Evolutionary conservation across 805 yeast species (phyloP).

Genomic region (Candida coquimbonensis): DNA sequence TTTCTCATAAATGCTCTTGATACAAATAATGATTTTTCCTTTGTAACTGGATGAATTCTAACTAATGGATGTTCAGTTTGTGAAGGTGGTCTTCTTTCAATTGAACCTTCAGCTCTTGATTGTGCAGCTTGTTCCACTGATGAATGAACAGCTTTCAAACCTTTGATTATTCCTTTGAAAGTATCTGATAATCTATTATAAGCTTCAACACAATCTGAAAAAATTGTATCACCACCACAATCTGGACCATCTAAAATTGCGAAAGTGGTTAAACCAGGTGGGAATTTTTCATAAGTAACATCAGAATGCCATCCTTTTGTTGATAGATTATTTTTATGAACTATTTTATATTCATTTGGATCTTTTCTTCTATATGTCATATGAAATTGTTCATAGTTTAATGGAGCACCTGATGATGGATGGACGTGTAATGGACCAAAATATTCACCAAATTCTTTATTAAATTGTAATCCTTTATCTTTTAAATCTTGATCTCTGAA

Average conservation of each 20-base stretch:
- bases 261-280: constrained; percentile 66
- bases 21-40: constrained; percentile 49
- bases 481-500: constrained; percentile 64
- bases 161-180: constrained; percentile 49
- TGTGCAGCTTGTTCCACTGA: constrained; percentile 63
- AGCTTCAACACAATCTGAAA: constrained; percentile 65
- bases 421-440: constrained; percentile 71
- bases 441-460: constrained; percentile 47
- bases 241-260: constrained; percentile 54
- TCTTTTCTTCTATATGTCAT: constrained; percentile 47
- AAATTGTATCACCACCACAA: constrained; percentile 74
- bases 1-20: constrained; percentile 57
- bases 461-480: constrained; percentile 39
- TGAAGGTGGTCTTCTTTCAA: constrained; percentile 59
- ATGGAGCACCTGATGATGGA: constrained; percentile 68
- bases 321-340: constrained; percentile 19
- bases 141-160: constrained; percentile 63
- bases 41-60: constrained; percentile 67
- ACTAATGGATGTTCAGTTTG: constrained; percentile 58
- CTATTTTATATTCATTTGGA: constrained; percentile 25
- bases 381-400: constrained; percentile 52
- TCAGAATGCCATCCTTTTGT: constrained; percentile 59
- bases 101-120: constrained; percentile 49
- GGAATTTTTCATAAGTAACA: constrained; percentile 65
- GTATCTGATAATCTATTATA: constrained; percentile 64